phyloP scores from a whole-genome alignment of 345 rosid genomes.

The Eucalyptus sideroxylon region DNA sequence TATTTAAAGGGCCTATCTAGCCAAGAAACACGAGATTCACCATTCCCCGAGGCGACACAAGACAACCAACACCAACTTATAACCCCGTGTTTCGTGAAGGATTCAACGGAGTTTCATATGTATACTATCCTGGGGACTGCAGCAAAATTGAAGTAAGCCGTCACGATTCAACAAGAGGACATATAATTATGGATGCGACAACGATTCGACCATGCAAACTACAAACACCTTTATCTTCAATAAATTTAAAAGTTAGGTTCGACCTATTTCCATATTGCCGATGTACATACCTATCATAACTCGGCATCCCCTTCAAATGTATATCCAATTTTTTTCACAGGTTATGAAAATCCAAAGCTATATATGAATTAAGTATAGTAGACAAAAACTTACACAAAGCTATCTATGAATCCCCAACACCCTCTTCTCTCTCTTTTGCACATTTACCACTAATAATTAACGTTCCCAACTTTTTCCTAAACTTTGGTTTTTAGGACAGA shows the following conservation, averaged over 20 bases:
- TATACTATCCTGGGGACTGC: neutral
- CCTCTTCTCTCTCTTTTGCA: neutral
- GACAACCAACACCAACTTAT: neutral
- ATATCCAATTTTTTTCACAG: neutral
- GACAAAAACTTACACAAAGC: neutral
- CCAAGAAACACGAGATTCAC: neutral
- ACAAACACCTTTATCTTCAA: neutral
- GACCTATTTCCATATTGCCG: neutral
- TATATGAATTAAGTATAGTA: neutral
- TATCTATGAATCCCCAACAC: neutral
- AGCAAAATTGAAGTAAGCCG: neutral
- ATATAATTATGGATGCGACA: neutral
- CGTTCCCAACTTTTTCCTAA: neutral
- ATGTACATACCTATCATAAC: neutral
- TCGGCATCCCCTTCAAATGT: neutral
- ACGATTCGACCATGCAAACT: neutral
- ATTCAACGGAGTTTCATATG: neutral
- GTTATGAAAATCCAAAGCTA: neutral
- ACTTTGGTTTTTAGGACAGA: neutral
- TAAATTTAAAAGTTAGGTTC: neutral
- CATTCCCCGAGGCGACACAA: neutral
- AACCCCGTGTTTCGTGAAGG: neutral
- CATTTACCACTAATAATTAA: neutral
- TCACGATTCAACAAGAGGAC: neutral
- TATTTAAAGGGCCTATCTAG: neutral